Evolutionary conservation across 202 grass and related monocot species (phyloP), one percentile per base, ranked within the genome.

Genomic region (Zoysia matrella): DNA sequence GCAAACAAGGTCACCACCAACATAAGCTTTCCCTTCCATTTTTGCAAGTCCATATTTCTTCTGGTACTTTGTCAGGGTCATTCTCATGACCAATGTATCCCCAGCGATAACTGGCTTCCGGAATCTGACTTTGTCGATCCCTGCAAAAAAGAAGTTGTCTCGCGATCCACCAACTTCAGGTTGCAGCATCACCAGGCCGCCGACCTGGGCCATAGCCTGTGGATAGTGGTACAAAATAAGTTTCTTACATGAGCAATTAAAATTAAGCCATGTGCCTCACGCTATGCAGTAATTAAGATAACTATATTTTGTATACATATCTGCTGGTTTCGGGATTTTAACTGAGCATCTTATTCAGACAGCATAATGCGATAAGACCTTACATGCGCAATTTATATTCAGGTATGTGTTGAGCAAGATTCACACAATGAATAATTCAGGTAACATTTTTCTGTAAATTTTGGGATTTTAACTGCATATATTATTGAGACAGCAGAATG

Each of bases 161-260:
- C 22, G 22, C 22, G 22, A 22, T 22, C 22, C 22, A 22, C 22
- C 22, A 22, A 22, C 22, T 22, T 22, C 22, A 22, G 22, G 22
- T 22, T 22, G 22, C 22, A 22, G 22, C 22, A 22, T 22, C 54
- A 97, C 91, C 11, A 97, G 44, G 46, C 94, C 94, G 18, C 94
- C 94, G 43, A 97, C 94, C 82, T 98, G 95, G 50, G 95, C 92
- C 95, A 98, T 87, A 64, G 95, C 92, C 94, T 97, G 77, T 86
- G 36, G 56, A 87, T 82, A 47, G 36, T 54, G 5, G 65, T 68
- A 74, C 22, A 82, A 47, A 11, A 11, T 4, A 54, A 11, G 8
- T 61, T 39, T 41, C 41, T 60, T 8, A 67, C 72, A 11, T 40
- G 5, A 74, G 30, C 39, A 9, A 75, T 47, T 41, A 22, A 22